A percentile compares a stretch with the other conserved stretches of the same genome.
Conservation (phyloP, 805 yeast genomes). For the Candida insectorum region DNA sequence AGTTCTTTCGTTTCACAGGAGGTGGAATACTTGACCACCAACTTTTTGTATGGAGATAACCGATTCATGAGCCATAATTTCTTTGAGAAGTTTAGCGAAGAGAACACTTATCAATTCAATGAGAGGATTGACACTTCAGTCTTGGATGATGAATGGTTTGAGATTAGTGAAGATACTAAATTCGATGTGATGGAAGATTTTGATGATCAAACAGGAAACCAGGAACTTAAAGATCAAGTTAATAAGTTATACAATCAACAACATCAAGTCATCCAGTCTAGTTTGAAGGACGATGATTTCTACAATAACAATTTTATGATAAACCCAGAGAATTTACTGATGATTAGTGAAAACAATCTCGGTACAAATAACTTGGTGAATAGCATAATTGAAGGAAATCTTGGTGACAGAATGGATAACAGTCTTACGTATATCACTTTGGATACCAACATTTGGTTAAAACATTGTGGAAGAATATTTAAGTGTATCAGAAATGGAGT, state of each 20-base stretch:
- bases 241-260: slow-evolving; percentile 18
- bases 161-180: slow-evolving; percentile 3
- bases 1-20: slow-evolving; percentile 15
- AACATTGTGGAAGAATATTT: slow-evolving; percentile 73
- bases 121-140: slow-evolving; percentile 5
- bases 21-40: slow-evolving; percentile 13
- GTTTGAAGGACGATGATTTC: slow-evolving; percentile 17
- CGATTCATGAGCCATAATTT: slow-evolving; percentile 41
- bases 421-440: slow-evolving; percentile 56
- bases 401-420: slow-evolving; percentile 58
- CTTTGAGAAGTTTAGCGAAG: slow-evolving; percentile 30
- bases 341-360: slow-evolving; percentile 9
- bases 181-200: slow-evolving; percentile 10
- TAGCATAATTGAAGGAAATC: slow-evolving; percentile 39
- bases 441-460: slow-evolving; percentile 79
- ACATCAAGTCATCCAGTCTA: slow-evolving; percentile 15
- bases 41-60: slow-evolving; percentile 37
- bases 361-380: slow-evolving; percentile 1
- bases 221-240: slow-evolving; percentile 10
- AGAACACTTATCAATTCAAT: slow-evolving; percentile 10
- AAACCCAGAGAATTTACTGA: slow-evolving; percentile 16
- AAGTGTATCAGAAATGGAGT: slow-evolving; percentile 62
- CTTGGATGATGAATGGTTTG: slow-evolving; percentile 26
- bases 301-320: slow-evolving; percentile 20
- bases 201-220: slow-evolving; percentile 19